These are phyloP conservation scores for Microbotryomycetes sp. DNA, from an alignment of 1,284 basidiomycete genomes.

Conservation along the genomic window DNA sequence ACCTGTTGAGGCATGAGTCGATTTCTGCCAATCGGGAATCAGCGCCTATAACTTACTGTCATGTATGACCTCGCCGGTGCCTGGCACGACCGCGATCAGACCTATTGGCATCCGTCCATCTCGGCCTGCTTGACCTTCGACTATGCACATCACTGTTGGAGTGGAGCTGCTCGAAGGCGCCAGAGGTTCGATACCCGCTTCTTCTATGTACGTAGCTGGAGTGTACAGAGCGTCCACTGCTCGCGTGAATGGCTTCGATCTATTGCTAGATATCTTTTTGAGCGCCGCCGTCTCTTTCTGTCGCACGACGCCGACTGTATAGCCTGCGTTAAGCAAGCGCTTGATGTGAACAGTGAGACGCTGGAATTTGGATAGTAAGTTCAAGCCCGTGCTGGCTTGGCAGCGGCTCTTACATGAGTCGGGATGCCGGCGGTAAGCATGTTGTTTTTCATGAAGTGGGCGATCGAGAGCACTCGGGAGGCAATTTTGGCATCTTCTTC, in stretches of 20 bases:
- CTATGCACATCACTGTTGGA: constrained; percentile 47
- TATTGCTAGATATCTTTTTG: constrained; percentile 80
- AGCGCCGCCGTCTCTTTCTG: constrained; percentile 92
- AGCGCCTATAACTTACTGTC: constrained; percentile 53
- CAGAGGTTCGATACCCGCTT: constrained; percentile 52
- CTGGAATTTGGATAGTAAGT: constrained; percentile 17
- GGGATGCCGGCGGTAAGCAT: neutral
- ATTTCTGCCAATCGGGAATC: neutral
- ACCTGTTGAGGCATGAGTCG: constrained; percentile 2
- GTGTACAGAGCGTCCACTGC: constrained; percentile 35
- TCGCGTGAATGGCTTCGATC: constrained; percentile 72
- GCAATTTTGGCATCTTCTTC: constrained; percentile 30
- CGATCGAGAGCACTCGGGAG: constrained; percentile 26
- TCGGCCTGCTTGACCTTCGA: constrained; percentile 59
- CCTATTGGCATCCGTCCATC: constrained; percentile 53
- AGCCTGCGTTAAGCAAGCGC: constrained; percentile 78
- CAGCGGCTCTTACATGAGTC: neutral
- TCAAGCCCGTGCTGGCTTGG: constrained; percentile 22
- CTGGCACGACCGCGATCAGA: constrained; percentile 71
- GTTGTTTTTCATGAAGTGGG: constrained; percentile 17
- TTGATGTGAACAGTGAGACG: constrained; percentile 78
- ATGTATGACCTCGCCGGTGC: constrained; percentile 85
- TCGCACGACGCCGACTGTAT: constrained; percentile 86
- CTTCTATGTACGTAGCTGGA: constrained; percentile 59
- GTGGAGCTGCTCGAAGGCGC: neutral